These are phyloP conservation scores for Lentinula sp. DNA, from an alignment of 768 basidiomycete species.

Conservation along the genomic window DNA sequence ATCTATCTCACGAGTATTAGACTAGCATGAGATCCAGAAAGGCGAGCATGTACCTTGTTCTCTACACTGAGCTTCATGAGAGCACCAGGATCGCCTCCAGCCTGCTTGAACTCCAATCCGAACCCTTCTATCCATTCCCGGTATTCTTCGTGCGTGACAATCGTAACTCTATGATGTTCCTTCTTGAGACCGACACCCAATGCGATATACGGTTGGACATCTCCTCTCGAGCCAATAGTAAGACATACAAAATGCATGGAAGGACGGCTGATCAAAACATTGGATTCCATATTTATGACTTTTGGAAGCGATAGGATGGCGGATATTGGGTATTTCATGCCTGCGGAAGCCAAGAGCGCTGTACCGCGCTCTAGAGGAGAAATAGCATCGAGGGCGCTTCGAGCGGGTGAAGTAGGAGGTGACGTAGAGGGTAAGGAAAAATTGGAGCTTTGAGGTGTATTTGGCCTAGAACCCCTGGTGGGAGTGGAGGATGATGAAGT, in stretches of 20 bases:
- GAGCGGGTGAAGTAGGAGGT: constrained; percentile 7
- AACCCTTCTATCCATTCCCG: constrained; percentile 51
- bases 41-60: constrained; percentile 26
- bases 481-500: not conserved
- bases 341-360: constrained; percentile 21
- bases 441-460: not conserved
- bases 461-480: not conserved
- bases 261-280: constrained; percentile 19
- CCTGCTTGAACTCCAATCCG: constrained; percentile 51
- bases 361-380: constrained; percentile 38
- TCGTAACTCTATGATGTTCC: constrained; percentile 46
- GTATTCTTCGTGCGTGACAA: constrained; percentile 55
- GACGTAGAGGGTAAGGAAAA: constrained; percentile 9
- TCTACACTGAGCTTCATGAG: constrained; percentile 59
- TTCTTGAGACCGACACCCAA: constrained; percentile 42
- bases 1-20: constrained; percentile 30
- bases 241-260: constrained; percentile 54
- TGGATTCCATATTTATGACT: constrained; percentile 40
- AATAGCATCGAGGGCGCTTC: constrained; percentile 30
- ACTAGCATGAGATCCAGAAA: not conserved
- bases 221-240: constrained; percentile 62
- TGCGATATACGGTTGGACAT: constrained; percentile 61
- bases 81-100: constrained; percentile 65
- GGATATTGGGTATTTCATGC: constrained; percentile 22
- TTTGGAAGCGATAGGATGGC: constrained; percentile 30